Conservation (phyloP, 148 eudicot species). For the Vaccinium myrtillus region DNA sequence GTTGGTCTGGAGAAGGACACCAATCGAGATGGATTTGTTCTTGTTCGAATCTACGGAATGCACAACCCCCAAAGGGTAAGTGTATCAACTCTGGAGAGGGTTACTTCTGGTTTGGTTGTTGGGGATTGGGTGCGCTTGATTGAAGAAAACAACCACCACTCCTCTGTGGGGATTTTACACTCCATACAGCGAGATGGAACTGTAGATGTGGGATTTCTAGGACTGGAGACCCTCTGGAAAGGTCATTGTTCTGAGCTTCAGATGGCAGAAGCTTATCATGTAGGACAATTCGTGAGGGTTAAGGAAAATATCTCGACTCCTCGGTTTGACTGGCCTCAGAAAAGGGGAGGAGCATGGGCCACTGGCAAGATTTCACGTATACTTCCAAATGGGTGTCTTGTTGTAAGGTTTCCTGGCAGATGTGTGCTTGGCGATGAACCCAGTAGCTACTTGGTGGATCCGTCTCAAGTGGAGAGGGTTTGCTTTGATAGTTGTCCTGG, state of each 20-base stretch:
- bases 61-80: constrained; percentile 64
- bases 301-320: constrained; percentile 52
- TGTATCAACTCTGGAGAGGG: constrained; percentile 58
- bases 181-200: constrained; percentile 62
- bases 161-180: constrained; percentile 69
- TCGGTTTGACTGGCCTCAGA: constrained; percentile 76
- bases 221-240: constrained; percentile 72
- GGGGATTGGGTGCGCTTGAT: constrained; percentile 82
- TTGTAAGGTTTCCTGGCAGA: constrained; percentile 67
- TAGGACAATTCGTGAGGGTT: constrained; percentile 68
- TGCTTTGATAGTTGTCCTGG: constrained; percentile 65
- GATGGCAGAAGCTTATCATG: constrained; percentile 47
- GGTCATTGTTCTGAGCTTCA: constrained; percentile 61
- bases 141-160: constrained; percentile 50
- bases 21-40: constrained; percentile 44
- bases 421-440: constrained; percentile 37
- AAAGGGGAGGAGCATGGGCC: constrained; percentile 59
- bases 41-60: constrained; percentile 59
- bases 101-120: constrained; percentile 66
- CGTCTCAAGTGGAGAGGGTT: constrained; percentile 69
- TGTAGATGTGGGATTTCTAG: constrained; percentile 59
- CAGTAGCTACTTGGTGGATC: constrained; percentile 59
- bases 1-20: constrained; percentile 56
- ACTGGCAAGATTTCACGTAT: constrained; percentile 65
- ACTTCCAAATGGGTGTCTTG: constrained; percentile 77